A percentile compares a stretch with the other conserved stretches of the same genome.
Conservation (phyloP, 768 basidiomycete genomes). For the Rhodotorula diobovata region DNA sequence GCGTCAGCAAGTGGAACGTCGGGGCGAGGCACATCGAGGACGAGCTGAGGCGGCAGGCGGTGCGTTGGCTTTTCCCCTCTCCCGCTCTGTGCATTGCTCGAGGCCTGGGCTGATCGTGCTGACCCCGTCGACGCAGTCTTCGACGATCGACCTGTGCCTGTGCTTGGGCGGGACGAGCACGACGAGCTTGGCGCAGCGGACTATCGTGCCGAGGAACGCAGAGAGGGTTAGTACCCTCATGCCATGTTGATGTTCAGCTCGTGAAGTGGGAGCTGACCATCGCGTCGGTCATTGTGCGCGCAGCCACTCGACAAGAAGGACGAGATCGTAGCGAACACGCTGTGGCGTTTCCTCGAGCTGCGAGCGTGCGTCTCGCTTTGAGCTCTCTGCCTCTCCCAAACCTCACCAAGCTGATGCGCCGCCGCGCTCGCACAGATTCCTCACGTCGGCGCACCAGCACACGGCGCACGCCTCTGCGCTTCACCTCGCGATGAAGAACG, state of each 20-base stretch:
- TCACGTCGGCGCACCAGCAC: slow-evolving; percentile 80
- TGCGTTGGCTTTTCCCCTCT: slow-evolving; percentile 51
- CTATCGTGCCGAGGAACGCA: slow-evolving; percentile 55
- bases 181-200: slow-evolving; percentile 74
- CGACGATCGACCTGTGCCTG: slow-evolving; percentile 92
- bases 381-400: background rate
- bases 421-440: slow-evolving; percentile 62
- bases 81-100: slow-evolving; percentile 14
- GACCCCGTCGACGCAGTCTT: slow-evolving; percentile 59
- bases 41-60: slow-evolving; percentile 91
- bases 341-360: slow-evolving; percentile 95
- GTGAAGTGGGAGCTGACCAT: slow-evolving; percentile 30
- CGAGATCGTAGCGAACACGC: slow-evolving; percentile 94
- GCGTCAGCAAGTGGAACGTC: slow-evolving; percentile 86
- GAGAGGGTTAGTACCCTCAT: slow-evolving; percentile 11
- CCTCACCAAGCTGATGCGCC: no score
- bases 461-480: slow-evolving; percentile 87
- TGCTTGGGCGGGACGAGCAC: slow-evolving; percentile 84
- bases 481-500: slow-evolving; percentile 69
- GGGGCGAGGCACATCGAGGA: slow-evolving; percentile 79
- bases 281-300: slow-evolving; percentile 18
- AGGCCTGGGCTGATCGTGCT: no score
- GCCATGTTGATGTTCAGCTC: slow-evolving; percentile 47
- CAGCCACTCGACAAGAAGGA: slow-evolving; percentile 88
- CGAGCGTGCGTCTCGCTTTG: slow-evolving; percentile 64